Evolutionary conservation across 2,329 filamentous ascomycete genomes (phyloP), one percentile per base, ranked within the genome.

Genomic region (Simplicillium aogashimaense): DNA sequence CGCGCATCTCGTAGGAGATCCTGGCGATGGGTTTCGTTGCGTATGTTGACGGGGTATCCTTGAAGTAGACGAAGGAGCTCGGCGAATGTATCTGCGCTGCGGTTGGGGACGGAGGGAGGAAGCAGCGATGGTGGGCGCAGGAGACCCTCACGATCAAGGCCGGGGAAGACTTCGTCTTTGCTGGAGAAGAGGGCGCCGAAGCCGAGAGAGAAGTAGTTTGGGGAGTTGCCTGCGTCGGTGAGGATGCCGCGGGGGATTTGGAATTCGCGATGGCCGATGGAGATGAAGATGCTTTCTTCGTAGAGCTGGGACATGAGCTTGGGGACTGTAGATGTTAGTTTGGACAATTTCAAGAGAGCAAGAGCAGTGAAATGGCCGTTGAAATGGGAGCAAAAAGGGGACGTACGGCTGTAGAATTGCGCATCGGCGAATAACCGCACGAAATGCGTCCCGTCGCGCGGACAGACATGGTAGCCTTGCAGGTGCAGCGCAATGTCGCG

Each of bases 131-230:
- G 90, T 2, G 90, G 90, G 0, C 90, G 82, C 33, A 95, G 76
- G 15, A 95, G 74, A 12, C 80, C 78, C 45, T 80, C 76, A 38
- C 86, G 78, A 43, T 88, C 79, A 1, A 95, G 74, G 2, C 89
- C 90, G 0, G 90, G 90, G 50, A 95, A 95, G 6, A 88, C 74
- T 51, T 94, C 83, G 12, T 76, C 71, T 0, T 85, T 85, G 2
- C 78, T 79, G 13, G 81, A 81, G 65, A 95, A 94, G 70, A 94
- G 94, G 51, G 86, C 76, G 30, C 81, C 83, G 54, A 94, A 95
- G 43, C 89, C 89, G 3, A 95, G 74, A 1, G 87, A 83, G 68
- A 97, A 97, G 70, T 88, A 97, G 60, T 97, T 97, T 11, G 89
- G 89, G n/a, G 79, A 81, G 63, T 97, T 89, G 18, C 89, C 90